Conservation (phyloP, 176 grass and related monocot species). For the Dendrocalamus sinicus region DNA sequence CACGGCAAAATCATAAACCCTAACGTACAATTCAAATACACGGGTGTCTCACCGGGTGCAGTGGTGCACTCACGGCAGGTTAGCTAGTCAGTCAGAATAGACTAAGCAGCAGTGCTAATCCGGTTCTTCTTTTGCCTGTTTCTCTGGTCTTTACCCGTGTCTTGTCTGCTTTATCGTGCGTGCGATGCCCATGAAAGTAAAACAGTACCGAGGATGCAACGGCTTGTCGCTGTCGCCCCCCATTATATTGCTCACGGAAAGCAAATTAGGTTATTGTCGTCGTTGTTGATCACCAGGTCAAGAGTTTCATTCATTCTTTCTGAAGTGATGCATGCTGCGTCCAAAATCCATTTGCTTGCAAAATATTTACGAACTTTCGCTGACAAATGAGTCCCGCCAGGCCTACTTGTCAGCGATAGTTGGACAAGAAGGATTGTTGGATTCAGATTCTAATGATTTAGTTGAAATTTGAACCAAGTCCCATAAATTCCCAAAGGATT, state of each 20-base stretch:
- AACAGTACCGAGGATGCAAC: background rate
- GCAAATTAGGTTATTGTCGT: background rate
- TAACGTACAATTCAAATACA: background rate
- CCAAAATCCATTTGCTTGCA: background rate
- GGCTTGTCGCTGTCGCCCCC: slow-evolving; percentile 9
- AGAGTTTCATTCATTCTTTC: background rate
- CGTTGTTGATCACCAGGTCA: background rate
- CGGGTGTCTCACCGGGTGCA: background rate
- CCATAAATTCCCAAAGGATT: background rate
- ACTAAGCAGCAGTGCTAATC: background rate
- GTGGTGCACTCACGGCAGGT: background rate
- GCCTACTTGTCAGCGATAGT: too few species aligned
- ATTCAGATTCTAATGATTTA: background rate
- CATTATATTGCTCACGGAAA: slow-evolving; percentile 12
- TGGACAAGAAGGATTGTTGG: background rate
- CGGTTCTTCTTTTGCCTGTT: background rate
- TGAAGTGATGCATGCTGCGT: background rate
- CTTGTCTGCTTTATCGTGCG: slow-evolving; percentile 3
- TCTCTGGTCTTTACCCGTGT: background rate
- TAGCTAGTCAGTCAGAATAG: background rate
- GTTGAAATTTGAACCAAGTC: background rate
- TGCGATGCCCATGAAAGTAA: background rate
- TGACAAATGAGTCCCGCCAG: too few species aligned
- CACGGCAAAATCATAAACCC: background rate
- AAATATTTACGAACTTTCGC: background rate